A percentile compares a stretch with the other conserved stretches of the same genome.
phyloP scores from a whole-genome alignment of 495 filamentous ascomycete genomes.

The Aspergillus sparsus region DNA sequence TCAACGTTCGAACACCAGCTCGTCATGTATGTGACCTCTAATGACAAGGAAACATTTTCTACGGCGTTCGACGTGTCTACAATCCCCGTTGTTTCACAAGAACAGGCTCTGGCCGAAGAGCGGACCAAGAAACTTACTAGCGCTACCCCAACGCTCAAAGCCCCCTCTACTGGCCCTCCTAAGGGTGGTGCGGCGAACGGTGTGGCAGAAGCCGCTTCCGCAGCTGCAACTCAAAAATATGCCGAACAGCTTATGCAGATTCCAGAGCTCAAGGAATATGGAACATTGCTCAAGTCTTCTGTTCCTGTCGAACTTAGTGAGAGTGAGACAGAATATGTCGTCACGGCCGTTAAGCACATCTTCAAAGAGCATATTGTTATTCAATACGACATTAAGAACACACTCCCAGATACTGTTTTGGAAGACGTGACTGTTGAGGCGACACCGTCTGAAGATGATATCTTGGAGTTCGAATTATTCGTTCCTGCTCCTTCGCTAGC shows the following conservation, averaged over 20 bases:
- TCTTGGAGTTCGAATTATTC: constrained; percentile 85
- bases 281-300: constrained; percentile 86
- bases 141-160: constrained; percentile 91
- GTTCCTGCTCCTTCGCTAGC: constrained; percentile 80
- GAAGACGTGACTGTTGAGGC: constrained; percentile 87
- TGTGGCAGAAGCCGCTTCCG: constrained; percentile 72
- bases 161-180: constrained; percentile 79
- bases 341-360: constrained; percentile 90
- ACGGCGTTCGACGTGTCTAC: constrained; percentile 85
- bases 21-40: constrained; percentile 94
- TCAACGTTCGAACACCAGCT: constrained; percentile 95
- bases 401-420: constrained; percentile 82
- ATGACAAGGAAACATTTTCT: constrained; percentile 79
- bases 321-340: constrained; percentile 96
- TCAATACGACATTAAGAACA: constrained; percentile 98
- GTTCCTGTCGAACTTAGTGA: constrained; percentile 87
- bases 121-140: constrained; percentile 92
- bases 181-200: constrained; percentile 63
- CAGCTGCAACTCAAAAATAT: constrained; percentile 82
- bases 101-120: constrained; percentile 97
- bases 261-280: constrained; percentile 87
- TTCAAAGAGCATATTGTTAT: constrained; percentile 96
- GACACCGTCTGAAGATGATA: constrained; percentile 79
- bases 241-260: constrained; percentile 82
- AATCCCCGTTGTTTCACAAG: constrained; percentile 91